Conservation (phyloP, 495 filamentous ascomycete genomes). For the Pyrenula massariospora region DNA sequence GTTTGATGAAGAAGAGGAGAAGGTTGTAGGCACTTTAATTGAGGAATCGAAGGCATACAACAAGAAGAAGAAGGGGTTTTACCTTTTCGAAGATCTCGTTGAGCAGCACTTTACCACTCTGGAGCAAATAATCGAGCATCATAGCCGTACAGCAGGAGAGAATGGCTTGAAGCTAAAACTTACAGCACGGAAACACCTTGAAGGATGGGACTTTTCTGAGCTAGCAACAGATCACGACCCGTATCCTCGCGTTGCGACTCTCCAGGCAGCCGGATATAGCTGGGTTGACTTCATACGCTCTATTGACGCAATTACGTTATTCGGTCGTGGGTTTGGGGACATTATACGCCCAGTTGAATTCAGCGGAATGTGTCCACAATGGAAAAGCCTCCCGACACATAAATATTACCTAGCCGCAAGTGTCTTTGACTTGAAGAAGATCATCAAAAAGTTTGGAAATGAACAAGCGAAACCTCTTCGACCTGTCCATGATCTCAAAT, state of each 20-base stretch:
- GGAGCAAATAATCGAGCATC: constrained; percentile 19
- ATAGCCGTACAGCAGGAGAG: constrained; percentile 2
- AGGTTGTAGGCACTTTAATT: constrained; percentile 1
- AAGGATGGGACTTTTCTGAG: constrained; percentile 23
- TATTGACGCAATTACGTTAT: constrained; percentile 20
- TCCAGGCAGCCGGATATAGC: constrained; percentile 12
- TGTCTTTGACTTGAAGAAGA: too few species aligned
- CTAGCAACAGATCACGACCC: constrained; percentile 12
- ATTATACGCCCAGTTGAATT: constrained; percentile 9
- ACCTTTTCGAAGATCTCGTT: constrained; percentile 11
- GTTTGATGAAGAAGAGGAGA: constrained; percentile 3
- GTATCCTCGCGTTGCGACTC: constrained; percentile 11
- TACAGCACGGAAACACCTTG: constrained; percentile 10
- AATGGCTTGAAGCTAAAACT: constrained; percentile 1
- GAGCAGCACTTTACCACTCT: constrained; percentile 11
- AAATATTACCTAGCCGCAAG: constrained; percentile 19
- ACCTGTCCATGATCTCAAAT: neutral
- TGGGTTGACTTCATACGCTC: constrained; percentile 24
- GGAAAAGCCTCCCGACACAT: constrained; percentile 11
- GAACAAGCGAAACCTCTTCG: too few species aligned
- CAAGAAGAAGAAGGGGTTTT: too few species aligned
- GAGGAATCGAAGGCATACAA: neutral
- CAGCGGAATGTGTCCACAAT: constrained; percentile 4
- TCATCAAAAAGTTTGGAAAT: too few species aligned
- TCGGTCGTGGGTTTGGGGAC: constrained; percentile 23